Base-by-base conservation (phyloP, 2,329 filamentous ascomycete species). In the Nemania abortiva region DNA sequence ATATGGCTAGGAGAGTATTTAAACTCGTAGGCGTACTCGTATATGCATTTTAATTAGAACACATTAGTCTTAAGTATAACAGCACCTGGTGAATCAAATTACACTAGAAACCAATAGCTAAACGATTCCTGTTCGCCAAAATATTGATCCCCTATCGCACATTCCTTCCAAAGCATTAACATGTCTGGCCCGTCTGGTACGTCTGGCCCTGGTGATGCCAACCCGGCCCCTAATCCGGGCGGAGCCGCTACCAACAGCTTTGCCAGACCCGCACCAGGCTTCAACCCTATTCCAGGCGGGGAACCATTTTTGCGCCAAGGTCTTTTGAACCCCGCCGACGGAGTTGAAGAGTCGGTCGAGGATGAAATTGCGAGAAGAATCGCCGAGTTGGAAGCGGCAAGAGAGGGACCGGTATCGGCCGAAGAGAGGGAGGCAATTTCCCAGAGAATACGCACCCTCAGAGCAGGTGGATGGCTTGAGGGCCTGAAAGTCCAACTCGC, bases 381-480 rank as follows among this genome's bases (percentile, higher is more conserved):
- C 6, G 31, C 52, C 0, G 68, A 70, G 0, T 49, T 72, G 20
- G 74, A 74, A 65, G 37, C 53, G 3, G 31, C 42, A 1, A 29
- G 13, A 1, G 55, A 59, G 0, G 39, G 42, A 0, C 31, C 57
- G 13, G 42, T 72, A 1, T 68, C 67, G 1, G 52, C 65, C 0
- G 66, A 71, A 9, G 65, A 75, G 29, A 68, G 66, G 18, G 42
- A 70, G 5, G 47, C 15, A 6, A 72, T 77, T n/a, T 64, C 59
- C 2, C 24, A 27, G 0, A 71, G 31, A 18, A 68, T 71, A 1
- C 66, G 65, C 13, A 20, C 53, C 9, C 22, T 74, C 5, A 61
- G 68, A 20, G 62, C 58, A 15, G 69, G 71, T 1, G 64, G 50
- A 2, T 77, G 74, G 74, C 66, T 77, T 10, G 69, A 73, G 5